These are phyloP conservation scores for Cicer pinnatifidum DNA, from an alignment of 306 rosid species.

Conservation along the genomic window DNA sequence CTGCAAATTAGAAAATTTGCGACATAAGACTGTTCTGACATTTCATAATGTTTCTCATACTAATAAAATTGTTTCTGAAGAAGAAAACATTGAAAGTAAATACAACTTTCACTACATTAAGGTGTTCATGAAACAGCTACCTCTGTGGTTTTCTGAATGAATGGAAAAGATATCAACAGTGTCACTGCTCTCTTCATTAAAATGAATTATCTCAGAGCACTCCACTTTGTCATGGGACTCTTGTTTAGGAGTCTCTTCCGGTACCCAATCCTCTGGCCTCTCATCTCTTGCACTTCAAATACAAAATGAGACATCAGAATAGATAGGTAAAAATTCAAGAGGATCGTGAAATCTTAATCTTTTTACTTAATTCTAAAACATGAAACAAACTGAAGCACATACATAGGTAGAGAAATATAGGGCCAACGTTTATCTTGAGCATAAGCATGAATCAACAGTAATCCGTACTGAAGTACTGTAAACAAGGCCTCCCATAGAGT, in stretches of 20 bases:
- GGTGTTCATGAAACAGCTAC: conserved; percentile 47
- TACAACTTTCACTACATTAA: conserved; percentile 31
- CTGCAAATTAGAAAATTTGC: conserved; percentile 50
- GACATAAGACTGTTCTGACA: conserved; percentile 7
- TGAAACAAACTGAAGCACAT: conserved; percentile 45
- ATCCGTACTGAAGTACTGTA: conserved; percentile 85
- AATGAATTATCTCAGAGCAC: conserved; percentile 49
- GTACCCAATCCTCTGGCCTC: conserved; percentile 97
- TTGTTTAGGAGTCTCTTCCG: conserved; percentile 58
- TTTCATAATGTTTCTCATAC: conserved; percentile 41
- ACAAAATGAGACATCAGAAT: conserved; percentile 47
- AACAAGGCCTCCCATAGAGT: conserved; percentile 91
- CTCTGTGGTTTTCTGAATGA: conserved; percentile 58
- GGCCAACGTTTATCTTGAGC: conserved; percentile 99
- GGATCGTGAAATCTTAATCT: conserved; percentile 2
- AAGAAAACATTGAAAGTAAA: conserved; percentile 26
- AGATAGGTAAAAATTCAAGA: conserved; percentile 35
- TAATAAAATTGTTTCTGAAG: conserved; percentile 30
- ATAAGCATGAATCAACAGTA: conserved; percentile 87
- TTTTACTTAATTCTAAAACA: conserved; percentile 10
- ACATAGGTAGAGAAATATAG: conserved; percentile 83
- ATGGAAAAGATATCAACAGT: conserved; percentile 65
- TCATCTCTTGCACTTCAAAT: conserved; percentile 71
- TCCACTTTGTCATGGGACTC: conserved; percentile 27
- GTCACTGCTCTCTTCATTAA: conserved; percentile 47